phyloP scores from a whole-genome alignment of 2,329 filamentous ascomycete species.

The Drechslerella dactyloides region DNA sequence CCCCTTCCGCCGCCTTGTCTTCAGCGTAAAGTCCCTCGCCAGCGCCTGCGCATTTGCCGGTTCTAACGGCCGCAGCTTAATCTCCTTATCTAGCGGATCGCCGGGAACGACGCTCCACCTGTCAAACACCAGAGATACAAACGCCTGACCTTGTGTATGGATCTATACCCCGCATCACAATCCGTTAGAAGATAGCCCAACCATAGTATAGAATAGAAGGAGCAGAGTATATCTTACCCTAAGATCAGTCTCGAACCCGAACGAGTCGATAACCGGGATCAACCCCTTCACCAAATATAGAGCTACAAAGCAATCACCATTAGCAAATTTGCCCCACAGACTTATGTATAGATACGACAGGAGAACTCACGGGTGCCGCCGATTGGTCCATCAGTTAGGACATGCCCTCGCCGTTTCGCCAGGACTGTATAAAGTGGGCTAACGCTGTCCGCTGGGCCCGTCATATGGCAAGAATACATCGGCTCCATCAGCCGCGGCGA shows the following conservation, averaged over 20 bases:
- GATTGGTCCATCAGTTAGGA: slow-evolving; percentile 90
- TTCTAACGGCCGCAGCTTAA: slow-evolving; percentile 81
- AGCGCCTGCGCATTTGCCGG: slow-evolving; percentile 86
- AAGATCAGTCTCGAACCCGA: slow-evolving; percentile 97
- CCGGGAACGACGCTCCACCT: slow-evolving; percentile 95
- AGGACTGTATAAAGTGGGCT: slow-evolving; percentile 90
- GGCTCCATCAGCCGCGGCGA: slow-evolving; percentile 96
- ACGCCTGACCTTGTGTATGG: slow-evolving; percentile 90
- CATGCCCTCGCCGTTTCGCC: slow-evolving; percentile 84
- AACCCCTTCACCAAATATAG: slow-evolving; percentile 89
- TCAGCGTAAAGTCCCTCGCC: slow-evolving; percentile 82
- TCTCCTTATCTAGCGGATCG: slow-evolving; percentile 87
- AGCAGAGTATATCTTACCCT: slow-evolving; percentile 60
- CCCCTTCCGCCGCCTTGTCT: slow-evolving; percentile 45
- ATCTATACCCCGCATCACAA: slow-evolving; percentile 62
- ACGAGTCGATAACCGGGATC: slow-evolving; percentile 94
- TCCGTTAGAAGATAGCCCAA: neutral
- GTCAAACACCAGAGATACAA: slow-evolving; percentile 90
- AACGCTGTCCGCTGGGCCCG: slow-evolving; percentile 86
- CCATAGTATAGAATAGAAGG: neutral
- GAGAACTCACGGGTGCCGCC: slow-evolving; percentile 73
- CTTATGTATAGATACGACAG: neutral
- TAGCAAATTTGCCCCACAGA: slow-evolving; percentile 6
- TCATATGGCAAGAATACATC: slow-evolving; percentile 89
- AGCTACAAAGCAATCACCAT: slow-evolving; percentile 57